A percentile compares a stretch with the other conserved stretches of the same genome.
Evolutionary conservation across 1,139 yeast genomes (phyloP).

Genomic region (Scheffersomyces parashehatae): DNA sequence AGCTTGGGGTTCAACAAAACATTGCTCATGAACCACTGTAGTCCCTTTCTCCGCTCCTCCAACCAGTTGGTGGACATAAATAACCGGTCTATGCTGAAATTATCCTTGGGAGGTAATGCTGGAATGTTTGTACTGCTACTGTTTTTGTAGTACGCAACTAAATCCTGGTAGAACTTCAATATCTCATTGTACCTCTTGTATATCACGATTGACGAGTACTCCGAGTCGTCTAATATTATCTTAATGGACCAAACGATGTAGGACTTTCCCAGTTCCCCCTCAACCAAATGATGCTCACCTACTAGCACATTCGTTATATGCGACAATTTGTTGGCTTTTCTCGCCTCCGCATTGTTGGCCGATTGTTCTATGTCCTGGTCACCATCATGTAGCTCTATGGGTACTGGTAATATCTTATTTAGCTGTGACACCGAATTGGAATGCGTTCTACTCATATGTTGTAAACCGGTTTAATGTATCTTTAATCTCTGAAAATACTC

Average conservation of each 20-base stretch:
- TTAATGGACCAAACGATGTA: constrained; percentile 52
- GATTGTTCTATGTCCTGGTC: constrained; percentile 31
- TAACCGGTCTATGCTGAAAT: constrained; percentile 47
- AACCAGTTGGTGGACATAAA: constrained; percentile 52
- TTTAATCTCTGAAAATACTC: too few species aligned
- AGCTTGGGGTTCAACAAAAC: constrained; percentile 66
- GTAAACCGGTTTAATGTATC: too few species aligned
- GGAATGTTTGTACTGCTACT: constrained; percentile 38
- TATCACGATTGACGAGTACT: constrained; percentile 49
- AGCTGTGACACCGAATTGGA: constrained; percentile 21
- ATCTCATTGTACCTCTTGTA: constrained; percentile 71
- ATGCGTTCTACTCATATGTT: constrained; percentile 2
- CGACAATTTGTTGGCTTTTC: constrained; percentile 20
- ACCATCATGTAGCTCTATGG: constrained; percentile 31
- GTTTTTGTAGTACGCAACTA: constrained; percentile 29
- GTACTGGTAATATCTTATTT: constrained; percentile 38
- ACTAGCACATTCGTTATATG: constrained; percentile 42
- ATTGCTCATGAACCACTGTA: constrained; percentile 73
- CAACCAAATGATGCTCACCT: constrained; percentile 39
- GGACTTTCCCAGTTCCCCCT: constrained; percentile 36
- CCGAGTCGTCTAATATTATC: constrained; percentile 42
- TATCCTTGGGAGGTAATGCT: constrained; percentile 64
- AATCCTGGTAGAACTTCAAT: constrained; percentile 42
- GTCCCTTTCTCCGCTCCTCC: constrained; percentile 61
- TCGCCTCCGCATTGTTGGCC: constrained; percentile 1